Conservation (phyloP, 1,284 basidiomycete species). For the Paramarasmius palmivorus region DNA sequence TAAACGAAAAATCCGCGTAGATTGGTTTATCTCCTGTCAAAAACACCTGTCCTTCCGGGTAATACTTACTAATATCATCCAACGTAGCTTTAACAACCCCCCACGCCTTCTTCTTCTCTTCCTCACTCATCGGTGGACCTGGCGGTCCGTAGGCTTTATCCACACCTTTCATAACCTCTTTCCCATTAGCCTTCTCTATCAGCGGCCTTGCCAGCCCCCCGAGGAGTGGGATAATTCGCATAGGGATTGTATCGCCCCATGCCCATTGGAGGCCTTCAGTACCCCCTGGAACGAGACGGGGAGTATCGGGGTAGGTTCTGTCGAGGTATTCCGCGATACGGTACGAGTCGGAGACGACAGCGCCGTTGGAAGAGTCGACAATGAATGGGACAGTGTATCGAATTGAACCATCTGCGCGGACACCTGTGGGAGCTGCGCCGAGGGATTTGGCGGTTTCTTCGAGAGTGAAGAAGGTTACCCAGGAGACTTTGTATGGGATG, state of each 20-base stretch:
- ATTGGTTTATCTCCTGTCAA: slow-evolving; percentile 30
- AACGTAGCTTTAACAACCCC: no score
- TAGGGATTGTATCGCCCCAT: neutral
- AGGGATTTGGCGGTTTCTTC: neutral
- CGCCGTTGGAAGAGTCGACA: slow-evolving; percentile 13
- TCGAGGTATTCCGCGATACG: slow-evolving; percentile 19
- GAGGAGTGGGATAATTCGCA: neutral
- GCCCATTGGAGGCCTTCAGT: neutral
- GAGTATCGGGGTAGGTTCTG: slow-evolving; percentile 9
- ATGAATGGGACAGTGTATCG: no score
- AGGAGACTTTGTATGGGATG: no score
- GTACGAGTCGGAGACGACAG: slow-evolving; percentile 10
- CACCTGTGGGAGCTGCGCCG: neutral
- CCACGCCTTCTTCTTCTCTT: no score
- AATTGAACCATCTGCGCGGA: slow-evolving; percentile 7
- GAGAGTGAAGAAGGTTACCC: no score
- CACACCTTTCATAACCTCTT: no score
- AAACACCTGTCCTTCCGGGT: slow-evolving; percentile 18
- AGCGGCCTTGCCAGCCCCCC: no score
- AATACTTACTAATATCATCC: no score
- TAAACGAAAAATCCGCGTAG: slow-evolving; percentile 33
- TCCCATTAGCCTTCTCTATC: no score
- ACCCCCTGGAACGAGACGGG: neutral
- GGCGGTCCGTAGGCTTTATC: no score
- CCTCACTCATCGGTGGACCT: no score